Base-by-base conservation (phyloP, 192 early-diverging fungal species). In the Cetraspora pellucida region DNA sequence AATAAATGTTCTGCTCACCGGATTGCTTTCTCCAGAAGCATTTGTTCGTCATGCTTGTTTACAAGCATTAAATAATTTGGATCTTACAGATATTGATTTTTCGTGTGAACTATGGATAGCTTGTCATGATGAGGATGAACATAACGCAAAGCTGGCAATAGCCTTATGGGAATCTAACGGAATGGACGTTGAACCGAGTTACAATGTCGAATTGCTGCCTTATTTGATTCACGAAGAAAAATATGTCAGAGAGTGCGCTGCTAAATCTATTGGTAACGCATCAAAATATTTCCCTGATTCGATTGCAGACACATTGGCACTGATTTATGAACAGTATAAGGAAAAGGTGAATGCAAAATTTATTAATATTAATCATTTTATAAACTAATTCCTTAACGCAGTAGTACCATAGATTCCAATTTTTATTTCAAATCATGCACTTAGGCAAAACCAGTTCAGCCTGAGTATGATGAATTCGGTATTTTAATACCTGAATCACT, bases 391-490 rank as follows among this genome's bases (percentile, higher is more conserved):
- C 30, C 27, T 47, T 79, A 30, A 30, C 14, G 10, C 28, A 11
- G 13, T 28, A 19, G 28, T 61, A 14, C 27, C 14, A 59, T 0
- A 10, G 7, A 59, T 59, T 25, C n/a, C 16, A 13, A 58, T 50
- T 11, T 44, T 57, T 28, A 16, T 37, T 37, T 54, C 19, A 4
- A n/a, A 54, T 54, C 37, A 54, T 54, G 50, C 13, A 54, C 13
- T 54, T 81, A 89, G 89, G 85, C 90, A 50, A 81, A 87, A 49
- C 84, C 93, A 14, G 87, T 95, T 21, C 89, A 88, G 28, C 96
- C 96, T 10, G 92, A 96, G 77, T 95, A 93, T 70, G 96, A 99
- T 78, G 90, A 91, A 61, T 97, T 87, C 75, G 97, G 96, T 52
- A 91, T 99, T 72, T 85, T 97, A 0, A 95, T 94, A 43, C 91